Evolutionary conservation across 1,284 basidiomycete genomes (phyloP), one percentile per base, ranked within the genome.

Genomic region (Phellopilus nigrolimitatus): DNA sequence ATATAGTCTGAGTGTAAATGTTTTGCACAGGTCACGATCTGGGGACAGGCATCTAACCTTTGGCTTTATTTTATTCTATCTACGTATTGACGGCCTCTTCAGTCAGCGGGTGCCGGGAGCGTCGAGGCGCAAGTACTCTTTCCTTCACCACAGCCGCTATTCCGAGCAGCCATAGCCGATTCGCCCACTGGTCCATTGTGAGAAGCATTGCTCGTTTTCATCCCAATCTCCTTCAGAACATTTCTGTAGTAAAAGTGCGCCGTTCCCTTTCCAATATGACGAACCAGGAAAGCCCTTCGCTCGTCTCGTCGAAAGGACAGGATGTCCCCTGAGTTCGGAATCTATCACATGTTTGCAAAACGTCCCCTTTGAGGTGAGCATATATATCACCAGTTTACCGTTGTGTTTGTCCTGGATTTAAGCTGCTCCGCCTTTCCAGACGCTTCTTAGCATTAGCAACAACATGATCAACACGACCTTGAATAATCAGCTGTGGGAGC

Each of bases 11-110:
- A n/a, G n/a, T n/a, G n/a, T n/a, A n/a, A n/a, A n/a, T n/a, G n/a
- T n/a, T n/a, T n/a, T n/a, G n/a, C n/a, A n/a, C 47, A 81, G 78
- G 75, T 80, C 17, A 80, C 79, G 9, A 76, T 80, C 24, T 80
- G 79, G 78, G 79, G 79, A 7, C 77, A 80, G 65, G 78, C n/a
- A n/a, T n/a, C n/a, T 79, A 57, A 49, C 55, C 28, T 5, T 8
- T 21, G 17, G 3, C n/a, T 9, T 27, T 27, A 2, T 4, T 45
- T 19, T 40, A 38, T 15, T 34, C 43, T 15, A 36, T 41, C 31
- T 8, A 37, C 19, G 28, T 36, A 8, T 12, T 24, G 28, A 34
- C n/a, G 28, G 28, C 30, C 15, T 27, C 10, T 22, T 8, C 36
- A 81, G 76, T 80, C 77, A 24, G 78, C 79, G 17, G 78, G 79